Evolutionary conservation across 2,329 filamentous ascomycete genomes (phyloP), one percentile per base, ranked within the genome.

Genomic region (Diplodia scrobiculata): DNA sequence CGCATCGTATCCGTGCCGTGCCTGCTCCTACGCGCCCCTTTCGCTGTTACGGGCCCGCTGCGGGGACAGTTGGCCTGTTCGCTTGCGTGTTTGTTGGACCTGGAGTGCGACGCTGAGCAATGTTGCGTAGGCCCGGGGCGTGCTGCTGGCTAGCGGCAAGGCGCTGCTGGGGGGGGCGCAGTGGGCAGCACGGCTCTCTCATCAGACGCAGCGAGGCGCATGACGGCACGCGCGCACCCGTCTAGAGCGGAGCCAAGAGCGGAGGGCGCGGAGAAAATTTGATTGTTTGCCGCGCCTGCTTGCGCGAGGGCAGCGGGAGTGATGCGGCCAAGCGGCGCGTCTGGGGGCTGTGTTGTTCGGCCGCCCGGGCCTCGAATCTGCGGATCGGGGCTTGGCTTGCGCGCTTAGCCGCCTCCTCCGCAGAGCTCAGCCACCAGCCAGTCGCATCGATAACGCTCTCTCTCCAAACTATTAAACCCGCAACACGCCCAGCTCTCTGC

Each of bases 181-280:
- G 55, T 60, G 54, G 34, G 13, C 34, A 38, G 32, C 32, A 38
- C 17, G 54, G 34, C 54, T 25, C 19, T 45, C 54, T 45, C 34
- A 41, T 13, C 54, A 41, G 19, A 25, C 21, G 27, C 38, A 38
- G 21, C 53, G 34, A 58, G 53, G 53, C 53, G 6, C 27, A 10
- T 34, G 19, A 21, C 21, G 14, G 48, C 48, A 29, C 48, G 21
- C 19, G 54, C 54, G n/a, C 54, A 45, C 38, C 38, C 54, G 29
- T 54, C 21, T 29, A 54, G 51, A 19, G 51, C 51, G 27, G 27
- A 38, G 54, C 54, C 54, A 58, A 58, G 54, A 58, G 54, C 54
- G 54, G 54, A 58, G 36, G 52, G 54, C 54, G 54, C 54, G 54
- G 54, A 58, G 54, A 27, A 58, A 58, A 45, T 58, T 29, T 45